A percentile compares a stretch with the other conserved stretches of the same genome.
These are phyloP conservation scores for Apiotrichum porosum DNA, from an alignment of 1,284 basidiomycete species.

Conservation along the genomic window DNA sequence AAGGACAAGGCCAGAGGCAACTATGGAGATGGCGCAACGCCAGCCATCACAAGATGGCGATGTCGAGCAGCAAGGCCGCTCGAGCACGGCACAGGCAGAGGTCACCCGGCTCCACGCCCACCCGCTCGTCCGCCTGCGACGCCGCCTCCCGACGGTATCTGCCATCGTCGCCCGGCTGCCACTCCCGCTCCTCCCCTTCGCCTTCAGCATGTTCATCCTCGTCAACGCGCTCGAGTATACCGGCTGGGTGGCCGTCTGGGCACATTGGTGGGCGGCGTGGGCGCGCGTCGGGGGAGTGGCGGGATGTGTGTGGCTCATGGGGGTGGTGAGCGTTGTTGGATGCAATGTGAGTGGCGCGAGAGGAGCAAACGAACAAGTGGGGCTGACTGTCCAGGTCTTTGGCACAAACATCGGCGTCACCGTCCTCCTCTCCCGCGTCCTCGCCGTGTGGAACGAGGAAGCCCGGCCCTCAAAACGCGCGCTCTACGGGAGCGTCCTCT, in stretches of 20 bases:
- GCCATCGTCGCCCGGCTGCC: constrained; percentile 57
- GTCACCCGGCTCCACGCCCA: not conserved
- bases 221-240: constrained; percentile 76
- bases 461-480: constrained; percentile 36
- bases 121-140: constrained; percentile 20
- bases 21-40: constrained; percentile 3
- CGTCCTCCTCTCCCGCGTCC: constrained; percentile 63
- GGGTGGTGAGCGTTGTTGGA: constrained; percentile 59
- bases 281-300: constrained; percentile 46
- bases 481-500: constrained; percentile 51
- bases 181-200: constrained; percentile 69
- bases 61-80: too few species aligned
- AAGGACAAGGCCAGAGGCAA: constrained; percentile 1
- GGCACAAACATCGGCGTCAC: constrained; percentile 96
- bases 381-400: constrained; percentile 53
- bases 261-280: constrained; percentile 62
- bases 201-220: constrained; percentile 92
- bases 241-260: constrained; percentile 90
- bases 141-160: constrained; percentile 70
- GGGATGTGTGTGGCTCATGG: constrained; percentile 53
- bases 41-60: not conserved
- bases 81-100: too few species aligned
- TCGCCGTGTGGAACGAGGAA: constrained; percentile 39
- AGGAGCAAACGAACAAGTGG: too few species aligned
- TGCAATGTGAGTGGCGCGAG: constrained; percentile 62